Percentiles rank a stretch among this genome's conserved stretches.
Evolutionary conservation across 108 stramenopile species (phyloP).

Genomic region (Cyclotella atomus): DNA sequence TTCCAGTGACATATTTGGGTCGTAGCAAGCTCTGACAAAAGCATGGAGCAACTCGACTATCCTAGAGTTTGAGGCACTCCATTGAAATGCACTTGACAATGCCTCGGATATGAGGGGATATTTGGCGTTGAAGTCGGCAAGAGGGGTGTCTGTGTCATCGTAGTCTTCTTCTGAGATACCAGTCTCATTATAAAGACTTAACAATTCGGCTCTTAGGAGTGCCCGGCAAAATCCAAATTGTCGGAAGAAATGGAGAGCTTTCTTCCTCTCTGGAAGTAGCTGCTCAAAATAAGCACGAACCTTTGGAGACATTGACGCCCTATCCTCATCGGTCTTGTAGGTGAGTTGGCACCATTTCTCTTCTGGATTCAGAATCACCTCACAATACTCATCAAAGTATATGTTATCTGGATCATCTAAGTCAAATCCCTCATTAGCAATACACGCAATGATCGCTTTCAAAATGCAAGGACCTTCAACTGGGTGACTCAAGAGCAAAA

Average conservation of each 20-base stretch:
- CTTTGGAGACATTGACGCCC: neutral
- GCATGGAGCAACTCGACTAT: slow-evolving; percentile 15
- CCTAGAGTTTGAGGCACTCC: slow-evolving; percentile 3
- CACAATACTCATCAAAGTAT: neutral
- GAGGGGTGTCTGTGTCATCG: neutral
- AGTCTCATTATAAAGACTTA: slow-evolving; percentile 1
- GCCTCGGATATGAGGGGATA: slow-evolving; percentile 10
- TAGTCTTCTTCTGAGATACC: neutral
- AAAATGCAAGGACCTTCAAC: neutral
- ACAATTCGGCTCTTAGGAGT: neutral
- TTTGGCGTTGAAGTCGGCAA: neutral
- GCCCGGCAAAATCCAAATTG: slow-evolving; percentile 1
- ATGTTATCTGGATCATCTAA: slow-evolving; percentile 1
- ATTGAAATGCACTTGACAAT: neutral
- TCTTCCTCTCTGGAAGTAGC: neutral
- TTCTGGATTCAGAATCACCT: neutral
- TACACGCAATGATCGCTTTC: neutral
- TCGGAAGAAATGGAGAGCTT: neutral
- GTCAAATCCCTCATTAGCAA: neutral
- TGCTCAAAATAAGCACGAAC: neutral
- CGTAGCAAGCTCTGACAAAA: neutral
- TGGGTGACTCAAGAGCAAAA: neutral
- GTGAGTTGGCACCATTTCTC: neutral
- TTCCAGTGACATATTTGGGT: neutral
- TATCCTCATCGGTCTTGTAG: neutral